A percentile compares a stretch with the other conserved stretches of the same genome.
Conservation (phyloP, 2,329 filamentous ascomycete genomes). For the Fusarium citri region DNA sequence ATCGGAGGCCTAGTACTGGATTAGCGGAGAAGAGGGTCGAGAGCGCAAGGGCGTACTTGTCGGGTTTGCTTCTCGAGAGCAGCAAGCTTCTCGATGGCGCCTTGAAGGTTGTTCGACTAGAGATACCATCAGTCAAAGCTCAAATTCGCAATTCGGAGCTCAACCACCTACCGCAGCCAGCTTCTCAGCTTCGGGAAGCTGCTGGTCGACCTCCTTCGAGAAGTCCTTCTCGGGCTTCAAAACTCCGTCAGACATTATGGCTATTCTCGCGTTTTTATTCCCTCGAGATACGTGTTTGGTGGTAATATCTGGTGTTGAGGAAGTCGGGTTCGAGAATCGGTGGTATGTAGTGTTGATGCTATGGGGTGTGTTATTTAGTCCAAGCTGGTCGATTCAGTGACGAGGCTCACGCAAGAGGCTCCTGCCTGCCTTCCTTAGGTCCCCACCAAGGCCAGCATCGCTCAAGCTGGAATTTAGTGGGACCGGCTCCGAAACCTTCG, state of each 20-base stretch:
- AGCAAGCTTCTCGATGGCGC: slow-evolving; percentile 92
- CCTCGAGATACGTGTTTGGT: not conserved
- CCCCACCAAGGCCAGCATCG: slow-evolving; percentile 29
- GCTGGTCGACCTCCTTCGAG: slow-evolving; percentile 93
- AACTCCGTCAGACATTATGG: slow-evolving; percentile 80
- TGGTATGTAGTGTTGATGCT: slow-evolving; percentile 35
- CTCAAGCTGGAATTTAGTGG: slow-evolving; percentile 42
- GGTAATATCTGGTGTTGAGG: not conserved
- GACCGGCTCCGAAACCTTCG: slow-evolving; percentile 30
- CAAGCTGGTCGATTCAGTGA: slow-evolving; percentile 47
- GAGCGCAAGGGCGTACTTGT: slow-evolving; percentile 71
- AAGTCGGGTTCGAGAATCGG: slow-evolving; percentile 14
- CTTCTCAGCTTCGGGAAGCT: slow-evolving; percentile 90
- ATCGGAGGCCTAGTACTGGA: slow-evolving; percentile 81
- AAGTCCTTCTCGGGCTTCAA: slow-evolving; percentile 99
- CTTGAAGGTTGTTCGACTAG: slow-evolving; percentile 78
- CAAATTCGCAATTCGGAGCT: not conserved
- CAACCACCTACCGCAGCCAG: slow-evolving; percentile 80
- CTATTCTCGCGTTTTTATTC: slow-evolving; percentile 16
- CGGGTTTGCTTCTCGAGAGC: slow-evolving; percentile 95
- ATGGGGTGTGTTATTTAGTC: slow-evolving; percentile 42
- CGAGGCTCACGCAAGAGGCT: slow-evolving; percentile 54
- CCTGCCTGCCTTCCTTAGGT: slow-evolving; percentile 51
- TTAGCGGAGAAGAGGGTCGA: slow-evolving; percentile 29
- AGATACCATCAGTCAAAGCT: slow-evolving; percentile 25